Base-by-base conservation (phyloP, 148 eudicot species). In the Agrostemma githago region DNA sequence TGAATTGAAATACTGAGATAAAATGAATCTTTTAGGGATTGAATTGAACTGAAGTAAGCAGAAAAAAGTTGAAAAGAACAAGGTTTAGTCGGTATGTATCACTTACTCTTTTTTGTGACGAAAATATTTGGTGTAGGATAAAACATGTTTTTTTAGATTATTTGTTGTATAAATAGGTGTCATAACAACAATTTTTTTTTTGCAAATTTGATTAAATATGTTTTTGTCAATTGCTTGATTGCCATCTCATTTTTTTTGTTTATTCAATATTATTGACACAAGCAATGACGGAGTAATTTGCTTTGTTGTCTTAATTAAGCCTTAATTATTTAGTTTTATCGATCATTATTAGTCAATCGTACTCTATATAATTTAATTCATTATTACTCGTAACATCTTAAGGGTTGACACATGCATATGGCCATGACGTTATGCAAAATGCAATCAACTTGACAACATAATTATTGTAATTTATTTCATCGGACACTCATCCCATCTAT, bases 191-290 rank as follows among this genome's bases (percentile, higher is more conserved):
- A 26, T 26, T 26, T 26, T 26, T 26, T 0, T 26, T 26, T 26
- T 26, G 34, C 34, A 26, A 26, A 0, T 26, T 26, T 26, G 34
- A 26, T 26, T 26, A 26, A 26, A 26, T 65, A 15, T 40, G 9
- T 41, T 19, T 0, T 6, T 2, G 5, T 4, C 19, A 51, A 12
- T 51, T 51, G 56, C 56, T 51, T 51, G 14, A 51, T 67, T 43
- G 16, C 20, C 11, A 38, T 16, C 69, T 41, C 21, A 42, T 42
- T 42, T 51, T 67, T 10, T 67, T 42, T 19, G 56, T 43, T 26
- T 43, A 7, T 19, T 67, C 54, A 67, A 67, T 19, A 37, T 43
- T 43, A 7, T 19, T 67, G 71, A 67, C 71, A 67, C 54, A 67
- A 67, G 71, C 71, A 44, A 67, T 67, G 71, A 43, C 71, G 8